phyloP scores from a whole-genome alignment of 257 asterid species.

The Datura wrightii region DNA sequence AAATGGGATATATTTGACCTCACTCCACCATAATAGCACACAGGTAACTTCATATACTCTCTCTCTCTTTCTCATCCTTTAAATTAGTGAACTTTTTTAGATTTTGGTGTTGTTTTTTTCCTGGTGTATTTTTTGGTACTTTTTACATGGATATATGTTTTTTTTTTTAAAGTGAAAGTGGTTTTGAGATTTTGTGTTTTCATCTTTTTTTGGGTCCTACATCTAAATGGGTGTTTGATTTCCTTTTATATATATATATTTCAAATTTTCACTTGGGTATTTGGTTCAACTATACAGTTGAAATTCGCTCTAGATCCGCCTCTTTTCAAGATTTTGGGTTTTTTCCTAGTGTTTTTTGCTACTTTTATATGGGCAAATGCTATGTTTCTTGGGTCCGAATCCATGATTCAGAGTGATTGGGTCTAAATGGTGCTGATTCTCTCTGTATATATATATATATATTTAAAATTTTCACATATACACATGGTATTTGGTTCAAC shows the following conservation, averaged over 20 bases:
- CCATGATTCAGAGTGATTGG: not conserved
- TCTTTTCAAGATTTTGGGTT: not conserved
- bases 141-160: not conserved
- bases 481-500: not conserved
- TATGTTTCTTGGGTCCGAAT: not conserved
- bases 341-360: not conserved
- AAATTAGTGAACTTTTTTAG: not conserved
- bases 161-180: not conserved
- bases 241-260: not conserved
- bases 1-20: not conserved
- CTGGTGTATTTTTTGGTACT: not conserved
- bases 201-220: constrained; percentile 17
- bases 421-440: no score
- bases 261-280: not conserved
- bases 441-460: no score
- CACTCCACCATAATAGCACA: not conserved
- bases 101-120: not conserved
- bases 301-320: not conserved
- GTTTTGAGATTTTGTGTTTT: not conserved
- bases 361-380: not conserved
- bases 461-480: not conserved
- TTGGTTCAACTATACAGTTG: not conserved
- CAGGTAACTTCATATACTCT: not conserved
- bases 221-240: no score
- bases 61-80: not conserved